Evolutionary conservation across 495 filamentous ascomycete genomes (phyloP).

Genomic region (Penicillium subrubescens): DNA sequence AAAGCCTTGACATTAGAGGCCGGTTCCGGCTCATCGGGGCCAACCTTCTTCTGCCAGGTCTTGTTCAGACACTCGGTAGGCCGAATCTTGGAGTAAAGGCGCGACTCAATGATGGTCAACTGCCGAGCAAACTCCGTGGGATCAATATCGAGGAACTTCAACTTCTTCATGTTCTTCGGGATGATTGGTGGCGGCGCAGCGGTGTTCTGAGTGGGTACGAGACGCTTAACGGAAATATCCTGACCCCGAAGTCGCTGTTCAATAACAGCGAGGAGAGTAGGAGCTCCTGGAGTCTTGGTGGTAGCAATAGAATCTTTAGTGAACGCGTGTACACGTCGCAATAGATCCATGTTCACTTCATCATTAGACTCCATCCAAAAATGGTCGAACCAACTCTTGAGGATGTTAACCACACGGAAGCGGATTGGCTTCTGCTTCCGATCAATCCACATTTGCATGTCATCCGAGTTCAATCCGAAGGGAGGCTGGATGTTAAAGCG

Average conservation of each 20-base stretch:
- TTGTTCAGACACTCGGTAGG: slow-evolving; percentile 96
- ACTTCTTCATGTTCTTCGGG: slow-evolving; percentile 99
- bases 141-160: slow-evolving; percentile 98
- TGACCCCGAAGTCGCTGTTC: slow-evolving; percentile 86
- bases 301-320: slow-evolving; percentile 89
- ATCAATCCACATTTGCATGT: slow-evolving; percentile 87
- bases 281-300: slow-evolving; percentile 86
- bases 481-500: slow-evolving; percentile 93
- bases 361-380: slow-evolving; percentile 97
- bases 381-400: slow-evolving; percentile 97
- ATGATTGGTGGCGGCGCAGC: slow-evolving; percentile 85
- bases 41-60: slow-evolving; percentile 95
- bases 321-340: slow-evolving; percentile 86
- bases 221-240: slow-evolving; percentile 80
- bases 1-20: slow-evolving; percentile 93
- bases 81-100: slow-evolving; percentile 91
- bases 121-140: slow-evolving; percentile 94
- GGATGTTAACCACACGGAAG: slow-evolving; percentile 93
- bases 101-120: slow-evolving; percentile 94
- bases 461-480: slow-evolving; percentile 70
- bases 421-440: slow-evolving; percentile 94
- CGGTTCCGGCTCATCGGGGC: slow-evolving; percentile 79
- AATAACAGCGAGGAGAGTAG: slow-evolving; percentile 75
- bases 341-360: slow-evolving; percentile 78
- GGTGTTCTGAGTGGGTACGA: slow-evolving; percentile 80